A percentile compares a stretch with the other conserved stretches of the same genome.
phyloP scores from a whole-genome alignment of 306 rosid genomes.

The Begonia masoniana region DNA sequence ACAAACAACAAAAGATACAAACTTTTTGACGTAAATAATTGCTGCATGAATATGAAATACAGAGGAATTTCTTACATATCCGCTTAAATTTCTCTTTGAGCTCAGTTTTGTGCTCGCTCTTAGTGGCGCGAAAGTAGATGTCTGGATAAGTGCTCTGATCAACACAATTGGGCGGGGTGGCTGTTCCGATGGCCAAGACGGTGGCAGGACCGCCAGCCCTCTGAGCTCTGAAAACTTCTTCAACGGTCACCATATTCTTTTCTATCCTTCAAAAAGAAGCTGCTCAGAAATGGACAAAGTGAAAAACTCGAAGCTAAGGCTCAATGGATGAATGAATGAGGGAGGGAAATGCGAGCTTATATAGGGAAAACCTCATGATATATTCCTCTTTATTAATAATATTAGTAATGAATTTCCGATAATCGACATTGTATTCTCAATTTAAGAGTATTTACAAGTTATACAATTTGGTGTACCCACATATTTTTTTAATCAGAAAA shows the following conservation, averaged over 20 bases:
- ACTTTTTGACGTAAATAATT: no score
- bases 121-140: slow-evolving; percentile 18
- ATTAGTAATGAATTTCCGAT: no score
- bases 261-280: neutral
- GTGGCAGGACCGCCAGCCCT: slow-evolving; percentile 18
- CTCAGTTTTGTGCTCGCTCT: slow-evolving; percentile 16
- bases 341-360: neutral
- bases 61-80: slow-evolving; percentile 17
- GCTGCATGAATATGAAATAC: neutral
- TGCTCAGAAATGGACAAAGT: no score
- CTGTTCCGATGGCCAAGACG: slow-evolving; percentile 18
- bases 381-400: no score
- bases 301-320: neutral
- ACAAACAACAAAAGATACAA: no score
- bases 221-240: slow-evolving; percentile 15
- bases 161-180: no score
- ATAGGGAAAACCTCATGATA: no score
- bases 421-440: no score
- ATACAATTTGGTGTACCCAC: no score
- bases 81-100: slow-evolving; percentile 27
- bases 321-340: neutral
- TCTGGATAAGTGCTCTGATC: slow-evolving; percentile 16
- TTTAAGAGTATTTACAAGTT: no score
- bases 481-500: no score
- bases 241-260: slow-evolving; percentile 8